These are phyloP conservation scores for Dichotomocladium elegans DNA, from an alignment of 371 early-diverging fungal species.

Conservation along the genomic window DNA sequence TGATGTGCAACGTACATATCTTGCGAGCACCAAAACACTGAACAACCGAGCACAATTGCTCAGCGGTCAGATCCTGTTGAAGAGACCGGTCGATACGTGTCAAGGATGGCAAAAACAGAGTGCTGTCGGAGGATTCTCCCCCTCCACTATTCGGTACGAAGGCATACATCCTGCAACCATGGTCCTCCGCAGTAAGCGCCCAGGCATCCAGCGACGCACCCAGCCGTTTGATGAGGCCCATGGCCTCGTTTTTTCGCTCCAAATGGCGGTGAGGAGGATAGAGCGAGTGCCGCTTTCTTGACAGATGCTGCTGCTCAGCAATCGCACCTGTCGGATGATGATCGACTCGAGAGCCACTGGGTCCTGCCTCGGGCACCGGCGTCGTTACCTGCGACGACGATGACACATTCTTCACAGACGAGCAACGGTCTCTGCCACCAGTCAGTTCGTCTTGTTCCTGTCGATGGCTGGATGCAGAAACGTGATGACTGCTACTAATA, in stretches of 20 bases:
- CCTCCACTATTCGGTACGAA: no score
- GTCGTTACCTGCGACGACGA: no score
- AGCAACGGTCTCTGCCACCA: no score
- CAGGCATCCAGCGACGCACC: slow-evolving; percentile 6
- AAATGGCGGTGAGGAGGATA: slow-evolving; percentile 15
- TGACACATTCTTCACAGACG: no score
- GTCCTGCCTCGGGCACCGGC: no score
- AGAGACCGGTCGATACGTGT: slow-evolving; percentile 48
- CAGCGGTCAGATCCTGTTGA: slow-evolving; percentile 47
- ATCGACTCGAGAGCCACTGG: no score
- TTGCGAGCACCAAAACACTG: slow-evolving; percentile 39
- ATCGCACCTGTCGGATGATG: no score
- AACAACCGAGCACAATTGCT: slow-evolving; percentile 44
- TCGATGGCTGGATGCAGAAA: no score
- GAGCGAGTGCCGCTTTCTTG: slow-evolving; percentile 7
- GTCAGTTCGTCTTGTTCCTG: no score
- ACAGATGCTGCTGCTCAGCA: no score
- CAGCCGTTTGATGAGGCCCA: slow-evolving; percentile 7
- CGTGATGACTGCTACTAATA: no score
- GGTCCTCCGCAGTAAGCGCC: slow-evolving; percentile 1
- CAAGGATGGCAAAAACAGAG: not conserved
- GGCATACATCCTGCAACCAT: slow-evolving; percentile 3
- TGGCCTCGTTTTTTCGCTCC: slow-evolving; percentile 4
- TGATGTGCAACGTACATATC: slow-evolving; percentile 19
- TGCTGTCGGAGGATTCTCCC: not conserved